These are phyloP conservation scores for Globisporangium echinulatum DNA, from an alignment of 352 stramenopile species.

Conservation along the genomic window DNA sequence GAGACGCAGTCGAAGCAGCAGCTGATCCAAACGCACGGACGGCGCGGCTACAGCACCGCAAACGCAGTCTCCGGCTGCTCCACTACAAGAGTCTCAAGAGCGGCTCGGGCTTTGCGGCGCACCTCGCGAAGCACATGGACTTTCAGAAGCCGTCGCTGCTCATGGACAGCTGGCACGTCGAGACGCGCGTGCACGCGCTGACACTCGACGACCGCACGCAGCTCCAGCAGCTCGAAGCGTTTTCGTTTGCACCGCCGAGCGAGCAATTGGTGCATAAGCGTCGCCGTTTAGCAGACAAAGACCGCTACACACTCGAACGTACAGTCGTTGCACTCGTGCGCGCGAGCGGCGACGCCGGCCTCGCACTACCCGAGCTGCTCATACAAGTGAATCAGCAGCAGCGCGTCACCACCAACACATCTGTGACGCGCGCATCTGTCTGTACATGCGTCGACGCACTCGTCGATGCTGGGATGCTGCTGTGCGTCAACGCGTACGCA, in stretches of 20 bases:
- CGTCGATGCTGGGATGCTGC: conserved; percentile 42
- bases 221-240: conserved; percentile 38
- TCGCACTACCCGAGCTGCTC: conserved; percentile 27
- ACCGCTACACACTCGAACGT: conserved; percentile 14
- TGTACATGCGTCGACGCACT: conserved; percentile 31
- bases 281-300: conserved; percentile 10
- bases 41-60: conserved; percentile 11
- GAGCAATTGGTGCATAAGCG: conserved; percentile 11
- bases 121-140: conserved; percentile 61
- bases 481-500: conserved; percentile 68
- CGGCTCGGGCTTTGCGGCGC: conserved; percentile 56
- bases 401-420: not conserved
- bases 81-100: conserved; percentile 60
- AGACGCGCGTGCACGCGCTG: conserved; percentile 53
- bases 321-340: conserved; percentile 24
- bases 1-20: conserved; percentile 3
- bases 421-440: conserved; percentile 15
- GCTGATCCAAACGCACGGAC: conserved; percentile 9
- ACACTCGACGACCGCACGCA: conserved; percentile 29
- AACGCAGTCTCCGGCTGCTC: conserved; percentile 38
- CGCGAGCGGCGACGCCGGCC: conserved; percentile 35
- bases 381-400: conserved; percentile 11
- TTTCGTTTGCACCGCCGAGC: conserved; percentile 18
- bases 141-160: conserved; percentile 52
- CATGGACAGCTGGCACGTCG: conserved; percentile 68